Evolutionary conservation across 2,329 filamentous ascomycete species (phyloP).

Genomic region (Aspergillus carbonarius): DNA sequence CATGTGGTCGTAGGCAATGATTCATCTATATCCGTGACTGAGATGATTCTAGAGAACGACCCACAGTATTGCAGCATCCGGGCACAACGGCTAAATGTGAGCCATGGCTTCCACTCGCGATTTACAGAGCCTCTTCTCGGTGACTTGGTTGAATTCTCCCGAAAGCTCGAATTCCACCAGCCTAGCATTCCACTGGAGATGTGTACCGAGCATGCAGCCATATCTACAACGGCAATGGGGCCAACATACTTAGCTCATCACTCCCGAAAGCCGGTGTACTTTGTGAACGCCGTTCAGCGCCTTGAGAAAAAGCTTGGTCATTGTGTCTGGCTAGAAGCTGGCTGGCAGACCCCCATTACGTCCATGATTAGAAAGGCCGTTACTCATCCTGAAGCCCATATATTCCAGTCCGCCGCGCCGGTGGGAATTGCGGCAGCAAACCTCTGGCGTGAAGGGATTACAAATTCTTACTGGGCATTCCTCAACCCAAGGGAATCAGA

Average conservation of each 20-base stretch:
- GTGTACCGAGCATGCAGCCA: background rate
- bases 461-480: slow-evolving; percentile 31
- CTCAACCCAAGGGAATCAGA: slow-evolving; percentile 22
- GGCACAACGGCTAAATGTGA: slow-evolving; percentile 43
- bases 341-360: slow-evolving; percentile 28
- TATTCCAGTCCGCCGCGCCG: slow-evolving; percentile 10
- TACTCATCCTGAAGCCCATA: background rate
- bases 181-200: slow-evolving; percentile 28
- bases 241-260: slow-evolving; percentile 32
- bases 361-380: slow-evolving; percentile 34
- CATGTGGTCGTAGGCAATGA: background rate
- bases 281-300: slow-evolving; percentile 38
- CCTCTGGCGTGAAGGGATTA: slow-evolving; percentile 31
- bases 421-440: slow-evolving; percentile 8
- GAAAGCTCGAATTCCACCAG: slow-evolving; percentile 26
- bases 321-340: slow-evolving; percentile 41
- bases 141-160: slow-evolving; percentile 25
- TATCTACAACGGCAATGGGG: background rate
- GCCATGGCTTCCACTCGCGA: slow-evolving; percentile 49
- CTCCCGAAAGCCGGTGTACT: slow-evolving; percentile 47
- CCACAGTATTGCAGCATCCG: background rate
- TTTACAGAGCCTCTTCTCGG: slow-evolving; percentile 39
- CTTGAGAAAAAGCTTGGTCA: slow-evolving; percentile 24
- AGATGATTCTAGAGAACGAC: background rate
- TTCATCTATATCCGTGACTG: background rate